These are phyloP conservation scores for Phyllostachys edulis DNA, from an alignment of 176 grass and related monocot species.

Conservation along the genomic window DNA sequence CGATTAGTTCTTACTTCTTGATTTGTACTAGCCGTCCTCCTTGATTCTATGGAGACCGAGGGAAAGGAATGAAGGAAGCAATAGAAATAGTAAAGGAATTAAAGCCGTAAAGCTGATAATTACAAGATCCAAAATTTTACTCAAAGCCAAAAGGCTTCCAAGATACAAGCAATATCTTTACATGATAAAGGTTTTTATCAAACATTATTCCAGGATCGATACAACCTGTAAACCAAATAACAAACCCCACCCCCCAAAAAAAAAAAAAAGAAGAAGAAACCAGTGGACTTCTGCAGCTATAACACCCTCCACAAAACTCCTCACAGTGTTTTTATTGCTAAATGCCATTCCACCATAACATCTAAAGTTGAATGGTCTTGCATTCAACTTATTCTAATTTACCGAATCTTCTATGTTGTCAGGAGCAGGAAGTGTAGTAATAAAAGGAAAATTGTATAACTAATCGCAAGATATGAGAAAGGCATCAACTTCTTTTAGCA, in stretches of 20 bases:
- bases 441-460: constrained; percentile 20
- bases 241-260: neutral
- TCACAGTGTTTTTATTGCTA: constrained; percentile 29
- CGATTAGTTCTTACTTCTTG: neutral
- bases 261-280: constrained; percentile 11
- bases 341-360: constrained; percentile 10
- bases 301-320: too few species aligned
- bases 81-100: neutral
- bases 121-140: constrained; percentile 3
- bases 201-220: constrained; percentile 29
- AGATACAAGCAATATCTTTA: constrained; percentile 19
- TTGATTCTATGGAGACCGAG: neutral
- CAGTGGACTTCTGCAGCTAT: constrained; percentile 1
- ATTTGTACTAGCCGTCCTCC: neutral
- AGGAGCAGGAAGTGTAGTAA: neutral
- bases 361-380: constrained; percentile 33
- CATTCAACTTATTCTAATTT: constrained; percentile 46
- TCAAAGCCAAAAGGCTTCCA: constrained; percentile 20
- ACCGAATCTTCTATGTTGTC: constrained; percentile 28
- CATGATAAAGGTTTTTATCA: constrained; percentile 8
- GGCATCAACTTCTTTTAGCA: constrained; percentile 45
- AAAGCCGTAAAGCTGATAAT: too few species aligned
- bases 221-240: constrained; percentile 22
- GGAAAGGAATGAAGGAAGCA: neutral
- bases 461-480: constrained; percentile 10